Evolutionary conservation across 2,329 filamentous ascomycete species (phyloP).

Genomic region (Dothistroma septosporum): DNA sequence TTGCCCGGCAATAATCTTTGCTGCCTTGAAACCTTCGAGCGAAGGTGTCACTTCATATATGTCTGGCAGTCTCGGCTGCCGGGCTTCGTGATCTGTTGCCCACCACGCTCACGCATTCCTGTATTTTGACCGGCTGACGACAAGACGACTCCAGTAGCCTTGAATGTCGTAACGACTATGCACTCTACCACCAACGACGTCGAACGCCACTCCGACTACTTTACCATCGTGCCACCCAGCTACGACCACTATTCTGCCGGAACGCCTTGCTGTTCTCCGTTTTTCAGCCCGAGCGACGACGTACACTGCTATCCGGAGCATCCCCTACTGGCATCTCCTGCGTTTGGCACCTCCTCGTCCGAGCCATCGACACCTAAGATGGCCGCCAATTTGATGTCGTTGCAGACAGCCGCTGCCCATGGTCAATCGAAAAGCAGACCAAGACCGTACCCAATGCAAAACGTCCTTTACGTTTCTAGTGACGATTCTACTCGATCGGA

Average conservation of each 20-base stretch:
- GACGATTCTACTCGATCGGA: conserved; percentile 28
- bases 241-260: conserved; percentile 19
- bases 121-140: conserved; percentile 9
- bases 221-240: conserved; percentile 13
- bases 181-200: conserved; percentile 2
- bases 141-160: background rate
- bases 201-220: conserved; percentile 16
- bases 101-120: conserved; percentile 11
- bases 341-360: background rate
- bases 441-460: conserved; percentile 31
- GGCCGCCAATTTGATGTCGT: conserved; percentile 29
- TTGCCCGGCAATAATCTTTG: conserved; percentile 7
- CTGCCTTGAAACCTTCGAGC: conserved; percentile 10
- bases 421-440: conserved; percentile 25
- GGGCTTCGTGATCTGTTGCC: conserved; percentile 6
- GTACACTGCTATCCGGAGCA: conserved; percentile 13
- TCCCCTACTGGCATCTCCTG: conserved; percentile 25
- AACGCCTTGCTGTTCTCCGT: conserved; percentile 19
- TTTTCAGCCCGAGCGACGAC: conserved; percentile 5
- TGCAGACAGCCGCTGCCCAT: conserved; percentile 33
- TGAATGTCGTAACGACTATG: conserved; percentile 9
- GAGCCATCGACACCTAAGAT: conserved; percentile 14
- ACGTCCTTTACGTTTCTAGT: conserved; percentile 32
- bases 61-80: conserved; percentile 1
- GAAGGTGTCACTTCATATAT: conserved; percentile 13